A percentile compares a stretch with the other conserved stretches of the same genome.
phyloP scores from a whole-genome alignment of 2,329 filamentous ascomycete genomes.

The Neurospora crassa region DNA sequence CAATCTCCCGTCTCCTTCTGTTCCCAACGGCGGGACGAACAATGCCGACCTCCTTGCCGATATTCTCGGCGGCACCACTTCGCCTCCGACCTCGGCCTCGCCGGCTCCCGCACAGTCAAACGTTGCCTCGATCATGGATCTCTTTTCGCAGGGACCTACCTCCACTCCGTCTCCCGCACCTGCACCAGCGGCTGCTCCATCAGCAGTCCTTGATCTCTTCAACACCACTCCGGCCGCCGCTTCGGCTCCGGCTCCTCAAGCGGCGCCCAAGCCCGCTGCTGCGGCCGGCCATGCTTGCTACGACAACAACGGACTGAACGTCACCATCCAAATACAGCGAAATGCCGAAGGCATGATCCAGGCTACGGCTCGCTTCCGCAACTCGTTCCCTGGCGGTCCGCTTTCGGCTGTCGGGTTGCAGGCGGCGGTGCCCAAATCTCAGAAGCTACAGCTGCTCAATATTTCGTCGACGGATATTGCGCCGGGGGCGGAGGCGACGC shows the following conservation, averaged over 20 bases:
- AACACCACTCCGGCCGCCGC: constrained; percentile 35
- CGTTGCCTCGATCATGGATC: constrained; percentile 75
- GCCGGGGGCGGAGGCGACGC: constrained; percentile 73
- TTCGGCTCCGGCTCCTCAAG: constrained; percentile 28
- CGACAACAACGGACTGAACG: constrained; percentile 71
- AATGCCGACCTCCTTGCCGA: constrained; percentile 85
- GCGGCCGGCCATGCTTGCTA: constrained; percentile 63
- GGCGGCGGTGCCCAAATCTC: constrained; percentile 91
- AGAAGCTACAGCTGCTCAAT: constrained; percentile 84
- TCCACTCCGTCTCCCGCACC: constrained; percentile 26
- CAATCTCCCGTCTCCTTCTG: constrained; percentile 47
- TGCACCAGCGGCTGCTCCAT: not conserved
- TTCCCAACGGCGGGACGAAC: constrained; percentile 50
- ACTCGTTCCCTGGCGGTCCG: constrained; percentile 54
- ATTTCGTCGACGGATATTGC: constrained; percentile 74
- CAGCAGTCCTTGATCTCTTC: constrained; percentile 27
- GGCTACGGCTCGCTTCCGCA: constrained; percentile 75
- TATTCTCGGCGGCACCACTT: constrained; percentile 69
- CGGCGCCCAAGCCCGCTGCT: constrained; percentile 26
- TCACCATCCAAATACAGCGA: constrained; percentile 77
- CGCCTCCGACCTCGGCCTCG: constrained; percentile 32
- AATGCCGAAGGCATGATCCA: constrained; percentile 72
- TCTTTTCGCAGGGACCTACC: constrained; percentile 52
- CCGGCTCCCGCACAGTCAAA: constrained; percentile 45
- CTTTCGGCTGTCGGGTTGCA: constrained; percentile 76